Conservation (phyloP, 164 flowering plant species). For the Kingdonia uniflora region DNA sequence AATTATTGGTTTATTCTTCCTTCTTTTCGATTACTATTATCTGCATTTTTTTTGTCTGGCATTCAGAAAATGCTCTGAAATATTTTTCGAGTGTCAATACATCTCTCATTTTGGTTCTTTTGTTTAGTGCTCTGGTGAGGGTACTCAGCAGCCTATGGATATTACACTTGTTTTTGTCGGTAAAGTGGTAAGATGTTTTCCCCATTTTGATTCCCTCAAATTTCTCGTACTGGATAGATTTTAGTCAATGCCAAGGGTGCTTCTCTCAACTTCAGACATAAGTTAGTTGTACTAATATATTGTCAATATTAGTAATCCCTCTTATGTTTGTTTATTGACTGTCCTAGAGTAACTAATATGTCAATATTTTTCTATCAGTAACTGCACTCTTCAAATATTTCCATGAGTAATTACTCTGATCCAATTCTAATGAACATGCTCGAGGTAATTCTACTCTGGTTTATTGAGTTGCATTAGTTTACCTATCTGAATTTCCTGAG, state of each 20-base stretch:
- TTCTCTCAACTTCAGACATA: too few relatives aligned
- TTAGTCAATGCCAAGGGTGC: too few relatives aligned
- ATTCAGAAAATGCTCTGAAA: too few relatives aligned
- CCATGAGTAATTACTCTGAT: constrained; percentile 31
- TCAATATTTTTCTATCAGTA: constrained; percentile 18
- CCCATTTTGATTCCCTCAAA: too few relatives aligned
- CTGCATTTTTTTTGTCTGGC: too few relatives aligned
- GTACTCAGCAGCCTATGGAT: constrained; percentile 34
- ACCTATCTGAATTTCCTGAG: not conserved
- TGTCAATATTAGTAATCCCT: too few relatives aligned
- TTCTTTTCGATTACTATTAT: too few relatives aligned
- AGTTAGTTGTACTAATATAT: too few relatives aligned
- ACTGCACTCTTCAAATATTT: constrained; percentile 52
- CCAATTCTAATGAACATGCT: constrained; percentile 50
- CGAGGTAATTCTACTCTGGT: constrained; percentile 35
- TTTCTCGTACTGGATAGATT: too few relatives aligned
- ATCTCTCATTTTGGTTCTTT: not conserved
- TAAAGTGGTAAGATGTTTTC: constrained; percentile 36
- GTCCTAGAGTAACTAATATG: not conserved
- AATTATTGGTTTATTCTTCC: constrained; percentile 45
- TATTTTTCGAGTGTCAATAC: constrained; percentile 1
- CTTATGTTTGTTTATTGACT: too few relatives aligned
- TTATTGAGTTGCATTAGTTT: not conserved
- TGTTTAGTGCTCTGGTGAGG: constrained; percentile 44
- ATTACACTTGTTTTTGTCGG: constrained; percentile 76